These are phyloP conservation scores for Trifolium fragiferum DNA, from an alignment of 306 rosid genomes.

Conservation along the genomic window DNA sequence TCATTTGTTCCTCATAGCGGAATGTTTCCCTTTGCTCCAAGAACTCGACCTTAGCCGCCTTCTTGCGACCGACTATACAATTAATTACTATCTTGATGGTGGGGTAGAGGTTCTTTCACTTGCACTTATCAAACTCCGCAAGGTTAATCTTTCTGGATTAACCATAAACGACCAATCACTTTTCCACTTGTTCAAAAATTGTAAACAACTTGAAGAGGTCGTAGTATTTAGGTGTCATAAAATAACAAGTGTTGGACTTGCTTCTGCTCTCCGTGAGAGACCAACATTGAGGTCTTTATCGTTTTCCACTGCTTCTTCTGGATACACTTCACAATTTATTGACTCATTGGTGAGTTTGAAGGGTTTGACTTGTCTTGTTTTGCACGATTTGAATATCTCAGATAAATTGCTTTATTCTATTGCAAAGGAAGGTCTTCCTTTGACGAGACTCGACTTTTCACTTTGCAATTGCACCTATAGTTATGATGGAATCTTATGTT, in stretches of 20 bases:
- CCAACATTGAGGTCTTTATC: background rate
- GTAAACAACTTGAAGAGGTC: background rate
- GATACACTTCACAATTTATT: background rate
- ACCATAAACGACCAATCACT: background rate
- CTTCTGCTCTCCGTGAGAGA: background rate
- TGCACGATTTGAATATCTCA: background rate
- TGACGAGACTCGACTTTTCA: too few relatives aligned
- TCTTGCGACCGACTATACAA: too few relatives aligned
- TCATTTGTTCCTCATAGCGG: too few relatives aligned
- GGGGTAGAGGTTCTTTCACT: background rate
- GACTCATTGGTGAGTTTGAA: background rate
- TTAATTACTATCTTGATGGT: too few relatives aligned
- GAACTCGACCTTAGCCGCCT: too few relatives aligned
- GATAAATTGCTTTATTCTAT: too few relatives aligned
- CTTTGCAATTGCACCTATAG: background rate
- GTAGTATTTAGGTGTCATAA: too few relatives aligned
- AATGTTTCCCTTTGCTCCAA: too few relatives aligned
- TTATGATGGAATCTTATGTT: background rate
- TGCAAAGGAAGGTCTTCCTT: background rate
- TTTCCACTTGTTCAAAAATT: background rate
- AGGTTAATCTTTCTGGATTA: background rate
- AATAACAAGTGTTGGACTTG: background rate
- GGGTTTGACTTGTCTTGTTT: background rate
- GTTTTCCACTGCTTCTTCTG: background rate
- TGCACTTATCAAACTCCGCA: background rate